phyloP scores from a whole-genome alignment of 1,284 basidiomycete species.

The Moniliophthora roreri region DNA sequence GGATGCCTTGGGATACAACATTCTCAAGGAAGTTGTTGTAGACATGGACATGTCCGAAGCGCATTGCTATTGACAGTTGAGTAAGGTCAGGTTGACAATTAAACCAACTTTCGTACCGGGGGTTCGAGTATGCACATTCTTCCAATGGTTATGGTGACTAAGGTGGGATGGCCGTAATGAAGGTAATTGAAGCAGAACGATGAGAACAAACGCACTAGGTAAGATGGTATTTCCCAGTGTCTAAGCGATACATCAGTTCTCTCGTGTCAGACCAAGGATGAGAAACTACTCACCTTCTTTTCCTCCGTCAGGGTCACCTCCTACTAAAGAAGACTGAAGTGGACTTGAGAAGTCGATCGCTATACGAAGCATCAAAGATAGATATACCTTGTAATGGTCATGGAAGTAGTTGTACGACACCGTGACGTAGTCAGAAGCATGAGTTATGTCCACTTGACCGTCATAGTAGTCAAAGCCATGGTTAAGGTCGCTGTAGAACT shows the following conservation, averaged over 20 bases:
- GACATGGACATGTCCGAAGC: slow-evolving; percentile 22
- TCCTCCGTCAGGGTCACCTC: slow-evolving; percentile 19
- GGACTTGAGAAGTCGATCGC: not conserved
- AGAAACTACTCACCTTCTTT: slow-evolving; percentile 16
- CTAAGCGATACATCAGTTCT: slow-evolving; percentile 3
- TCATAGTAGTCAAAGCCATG: slow-evolving; percentile 26
- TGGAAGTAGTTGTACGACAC: slow-evolving; percentile 24
- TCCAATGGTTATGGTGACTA: slow-evolving; percentile 24
- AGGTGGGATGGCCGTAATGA: not conserved
- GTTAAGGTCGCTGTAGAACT: slow-evolving; percentile 22
- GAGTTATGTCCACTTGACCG: slow-evolving; percentile 23
- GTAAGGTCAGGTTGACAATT: not conserved
- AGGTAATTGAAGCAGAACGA: not conserved
- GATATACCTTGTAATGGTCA: slow-evolving; percentile 23
- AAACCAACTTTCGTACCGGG: slow-evolving; percentile 14
- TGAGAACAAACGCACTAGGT: slow-evolving; percentile 18
- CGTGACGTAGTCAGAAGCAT: slow-evolving; percentile 24
- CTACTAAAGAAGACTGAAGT: slow-evolving; percentile 22
- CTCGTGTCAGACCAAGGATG: not conserved
- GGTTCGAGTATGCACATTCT: slow-evolving; percentile 24
- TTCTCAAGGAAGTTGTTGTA: slow-evolving; percentile 24
- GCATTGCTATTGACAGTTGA: slow-evolving; percentile 16
- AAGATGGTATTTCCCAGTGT: slow-evolving; percentile 25
- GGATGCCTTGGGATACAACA: slow-evolving; percentile 24
- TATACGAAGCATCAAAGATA: not conserved